Percentiles rank a stretch among this genome's conserved stretches.
These are phyloP conservation scores for Salix viminalis DNA, from an alignment of 345 rosid genomes.

Conservation along the genomic window DNA sequence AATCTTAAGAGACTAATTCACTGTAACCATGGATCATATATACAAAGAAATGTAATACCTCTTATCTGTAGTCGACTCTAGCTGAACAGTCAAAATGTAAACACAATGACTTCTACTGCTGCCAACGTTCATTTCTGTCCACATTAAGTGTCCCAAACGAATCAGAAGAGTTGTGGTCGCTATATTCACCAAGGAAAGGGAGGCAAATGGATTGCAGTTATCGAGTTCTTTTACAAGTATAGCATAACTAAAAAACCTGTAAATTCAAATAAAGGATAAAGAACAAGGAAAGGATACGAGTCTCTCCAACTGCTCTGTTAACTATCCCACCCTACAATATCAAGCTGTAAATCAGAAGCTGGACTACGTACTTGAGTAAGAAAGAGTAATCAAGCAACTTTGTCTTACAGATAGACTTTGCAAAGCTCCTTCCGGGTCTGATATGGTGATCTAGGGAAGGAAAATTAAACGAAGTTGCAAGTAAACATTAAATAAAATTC, in stretches of 20 bases:
- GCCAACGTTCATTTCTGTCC: constrained; percentile 77
- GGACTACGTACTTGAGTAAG: constrained; percentile 4
- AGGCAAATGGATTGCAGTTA: background rate
- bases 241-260: background rate
- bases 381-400: background rate
- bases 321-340: constrained; percentile 66
- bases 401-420: constrained; percentile 63
- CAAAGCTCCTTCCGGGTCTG: constrained; percentile 57
- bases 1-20: background rate
- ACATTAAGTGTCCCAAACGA: constrained; percentile 29
- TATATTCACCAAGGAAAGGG: background rate
- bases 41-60: constrained; percentile 37
- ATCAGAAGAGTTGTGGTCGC: background rate
- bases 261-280: background rate
- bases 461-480: constrained; percentile 12
- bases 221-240: background rate
- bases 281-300: constrained; percentile 59
- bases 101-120: constrained; percentile 91
- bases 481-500: background rate
- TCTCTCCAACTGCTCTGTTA: constrained; percentile 89
- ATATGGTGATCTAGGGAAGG: constrained; percentile 43
- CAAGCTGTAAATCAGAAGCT: constrained; percentile 26
- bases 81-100: constrained; percentile 57
- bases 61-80: constrained; percentile 45
- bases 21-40: background rate